Evolutionary conservation across 2,329 filamentous ascomycete genomes (phyloP), one percentile per base, ranked within the genome.

Genomic region (Mollisiaceae sp.): DNA sequence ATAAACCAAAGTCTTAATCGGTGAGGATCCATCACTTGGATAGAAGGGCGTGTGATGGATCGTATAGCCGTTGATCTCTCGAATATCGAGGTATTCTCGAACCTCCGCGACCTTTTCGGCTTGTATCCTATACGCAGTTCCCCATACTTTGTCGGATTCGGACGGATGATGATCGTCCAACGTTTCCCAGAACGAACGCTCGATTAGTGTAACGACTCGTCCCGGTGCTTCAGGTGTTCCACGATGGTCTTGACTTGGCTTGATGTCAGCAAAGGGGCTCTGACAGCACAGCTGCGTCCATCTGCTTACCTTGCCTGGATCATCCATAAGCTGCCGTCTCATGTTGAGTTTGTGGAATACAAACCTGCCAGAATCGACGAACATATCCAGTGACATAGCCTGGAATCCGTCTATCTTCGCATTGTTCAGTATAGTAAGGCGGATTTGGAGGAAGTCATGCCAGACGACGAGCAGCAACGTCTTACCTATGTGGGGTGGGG

Each of bases 21-120:
- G 71, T 4, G 75, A 63, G 15, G 76, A 74, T 32, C 75, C 75
- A 68, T 81, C 78, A 50, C 78, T 76, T n/a, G 78, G 88, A 73
- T 94, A 83, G 77, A 98, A 97, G 0, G 91, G 88, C 35, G 93
- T 92, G 78, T 93, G 92, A 79, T 97, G 94, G 71, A 97, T 96
- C 62, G 89, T 92, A 79, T 99, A 99, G 32, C 95, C 95, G 80
- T 98, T 97, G 76, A 98, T 97, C 79, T 99, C 95, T 55, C 95
- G 90, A 70, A 97, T 94, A 78, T 98, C 94, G 57, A 99, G 91
- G 77, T 97, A 97, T 65, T 89, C 85, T 71, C 92, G 90, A 4
- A 97, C 94, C 79, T 94, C 90, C 66, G 88, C 84, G 24, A 96
- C 93, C 70, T 89, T 85, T 1, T 86, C 82, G 8, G 89, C 79